Conservation (phyloP, 73 alveolate species). For the Paramecium pentaurelia region DNA sequence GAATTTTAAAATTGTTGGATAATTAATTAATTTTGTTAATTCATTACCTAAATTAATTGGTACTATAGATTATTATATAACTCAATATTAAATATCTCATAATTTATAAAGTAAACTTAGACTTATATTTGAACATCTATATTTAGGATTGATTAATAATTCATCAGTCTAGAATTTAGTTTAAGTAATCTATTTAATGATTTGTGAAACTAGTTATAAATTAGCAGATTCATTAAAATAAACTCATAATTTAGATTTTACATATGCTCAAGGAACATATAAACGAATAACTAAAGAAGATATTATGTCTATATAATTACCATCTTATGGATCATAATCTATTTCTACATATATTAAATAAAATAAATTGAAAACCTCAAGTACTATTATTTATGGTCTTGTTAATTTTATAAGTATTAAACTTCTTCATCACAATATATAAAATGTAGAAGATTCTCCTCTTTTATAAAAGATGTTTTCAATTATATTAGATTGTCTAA, state of each 20-base stretch:
- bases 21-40: constrained; percentile 19
- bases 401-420: background rate
- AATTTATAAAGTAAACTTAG: background rate
- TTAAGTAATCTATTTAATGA: background rate
- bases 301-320: background rate
- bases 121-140: constrained; percentile 18
- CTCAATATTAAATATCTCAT: background rate
- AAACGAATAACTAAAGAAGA: background rate
- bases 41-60: constrained; percentile 37
- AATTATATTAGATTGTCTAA: background rate
- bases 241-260: background rate
- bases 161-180: background rate
- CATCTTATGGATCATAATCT: background rate
- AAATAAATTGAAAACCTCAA: background rate
- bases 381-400: background rate
- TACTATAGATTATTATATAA: constrained; percentile 16
- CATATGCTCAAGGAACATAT: background rate
- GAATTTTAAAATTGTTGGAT: background rate
- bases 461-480: background rate
- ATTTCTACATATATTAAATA: background rate
- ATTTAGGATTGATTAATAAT: background rate
- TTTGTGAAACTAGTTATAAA: constrained; percentile 9
- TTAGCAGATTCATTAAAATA: background rate
- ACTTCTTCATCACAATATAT: background rate
- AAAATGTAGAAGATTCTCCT: constrained; percentile 27